Evolutionary conservation across 1,139 yeast genomes (phyloP), one percentile per base, ranked within the genome.

Genomic region (Geotrichum cucujoidarum): DNA sequence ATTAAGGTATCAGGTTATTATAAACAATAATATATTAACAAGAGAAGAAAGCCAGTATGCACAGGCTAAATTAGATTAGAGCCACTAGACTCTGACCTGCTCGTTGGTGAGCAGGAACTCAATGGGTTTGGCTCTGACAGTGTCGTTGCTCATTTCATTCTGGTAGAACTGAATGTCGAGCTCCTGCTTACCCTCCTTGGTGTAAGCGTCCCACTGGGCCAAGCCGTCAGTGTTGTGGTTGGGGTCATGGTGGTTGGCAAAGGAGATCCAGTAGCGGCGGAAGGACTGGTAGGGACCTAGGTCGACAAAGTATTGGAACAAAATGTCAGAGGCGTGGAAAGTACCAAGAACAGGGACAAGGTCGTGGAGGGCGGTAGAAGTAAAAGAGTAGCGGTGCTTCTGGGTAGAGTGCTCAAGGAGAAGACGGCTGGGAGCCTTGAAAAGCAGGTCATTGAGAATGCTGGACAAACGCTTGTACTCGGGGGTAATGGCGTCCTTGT

Each of bases 131-230:
- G n/a, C n/a, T n/a, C n/a, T n/a, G n/a, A n/a, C n/a, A n/a, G n/a
- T n/a, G n/a, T n/a, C n/a, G n/a, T n/a, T n/a, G n/a, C n/a, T n/a
- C n/a, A n/a, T n/a, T n/a, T n/a, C n/a, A n/a, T n/a, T n/a, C n/a
- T n/a, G n/a, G n/a, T n/a, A n/a, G n/a, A n/a, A n/a, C n/a, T n/a
- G n/a, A 24, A 48, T 36, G 11, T 38, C 36, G 24, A 48, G 33
- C 27, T 21, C 31, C 11, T 48, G 38, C 27, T 34, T 25, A 3
- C n/a, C 7, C 6, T 13, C 21, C 13, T 7, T 27, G 4, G 83
- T 0, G 77, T 78, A 54, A 27, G 45, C 33, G 11, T 49, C 47
- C 57, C 57, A 53, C 16, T 38, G 8, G 7, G 50, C 18, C 20
- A 53, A 40, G n/a, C n/a, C n/a, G 3, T 32, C 42, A 16, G 41